These are phyloP conservation scores for Sphagnum tenellum DNA, from an alignment of 225 moss, liverwort and hornwort genomes.

Conservation along the genomic window DNA sequence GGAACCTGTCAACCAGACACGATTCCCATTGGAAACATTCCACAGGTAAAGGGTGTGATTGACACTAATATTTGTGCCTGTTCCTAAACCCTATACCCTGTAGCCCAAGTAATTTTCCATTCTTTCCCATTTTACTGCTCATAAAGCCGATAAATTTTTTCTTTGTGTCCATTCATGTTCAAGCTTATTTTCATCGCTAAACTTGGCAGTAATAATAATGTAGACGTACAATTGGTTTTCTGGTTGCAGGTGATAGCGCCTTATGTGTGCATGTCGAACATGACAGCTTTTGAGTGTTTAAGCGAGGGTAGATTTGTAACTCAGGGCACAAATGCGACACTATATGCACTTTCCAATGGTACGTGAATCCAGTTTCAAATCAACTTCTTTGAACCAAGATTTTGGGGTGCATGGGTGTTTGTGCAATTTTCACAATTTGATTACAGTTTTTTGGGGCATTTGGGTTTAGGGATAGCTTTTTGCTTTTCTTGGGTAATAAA, in stretches of 20 bases:
- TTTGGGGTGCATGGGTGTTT: no score
- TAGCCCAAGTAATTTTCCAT: no score
- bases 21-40: slow-evolving; percentile 37
- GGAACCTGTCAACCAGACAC: slow-evolving; percentile 44
- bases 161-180: no score
- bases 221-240: not conserved
- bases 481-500: no score
- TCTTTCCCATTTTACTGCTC: no score
- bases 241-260: slow-evolving; percentile 29
- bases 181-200: no score
- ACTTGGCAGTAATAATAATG: no score
- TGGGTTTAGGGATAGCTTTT: no score
- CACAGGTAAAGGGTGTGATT: slow-evolving; percentile 20
- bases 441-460: no score
- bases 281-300: slow-evolving; percentile 25
- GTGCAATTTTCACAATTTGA: no score
- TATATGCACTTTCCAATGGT: slow-evolving; percentile 29
- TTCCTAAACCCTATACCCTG: not conserved
- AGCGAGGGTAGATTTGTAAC: slow-evolving; percentile 30
- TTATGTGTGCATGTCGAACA: slow-evolving; percentile 45
- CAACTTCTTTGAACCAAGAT: no score
- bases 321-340: slow-evolving; percentile 19
- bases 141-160: no score
- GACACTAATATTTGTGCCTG: not conserved
- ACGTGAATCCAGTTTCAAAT: not conserved